A percentile compares a stretch with the other conserved stretches of the same genome.
These are phyloP conservation scores for Chrysosporium keratinophilum DNA, from an alignment of 2,329 filamentous ascomycete genomes.

Conservation along the genomic window DNA sequence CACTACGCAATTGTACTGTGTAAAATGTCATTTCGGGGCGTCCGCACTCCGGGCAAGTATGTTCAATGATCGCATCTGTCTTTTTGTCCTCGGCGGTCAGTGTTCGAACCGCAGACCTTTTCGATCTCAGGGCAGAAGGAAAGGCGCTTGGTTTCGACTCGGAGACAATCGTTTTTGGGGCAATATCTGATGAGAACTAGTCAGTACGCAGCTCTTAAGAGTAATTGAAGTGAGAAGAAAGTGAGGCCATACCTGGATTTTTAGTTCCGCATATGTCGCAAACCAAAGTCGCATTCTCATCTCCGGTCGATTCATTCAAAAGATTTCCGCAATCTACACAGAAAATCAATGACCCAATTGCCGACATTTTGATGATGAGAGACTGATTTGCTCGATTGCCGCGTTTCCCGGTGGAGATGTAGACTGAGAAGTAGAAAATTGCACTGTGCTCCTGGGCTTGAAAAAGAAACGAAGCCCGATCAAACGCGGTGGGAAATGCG, in stretches of 20 bases:
- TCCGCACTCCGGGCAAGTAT: conserved; percentile 71
- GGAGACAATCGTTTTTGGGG: conserved; percentile 66
- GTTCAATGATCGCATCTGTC: conserved; percentile 57
- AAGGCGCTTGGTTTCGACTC: conserved; percentile 83
- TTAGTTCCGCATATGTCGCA: conserved; percentile 81
- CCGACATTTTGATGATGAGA: conserved; percentile 52
- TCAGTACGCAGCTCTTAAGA: neutral
- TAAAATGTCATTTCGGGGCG: conserved; percentile 74
- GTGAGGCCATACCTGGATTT: conserved; percentile 56
- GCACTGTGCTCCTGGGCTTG: no score
- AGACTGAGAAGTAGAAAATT: neutral
- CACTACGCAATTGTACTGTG: conserved; percentile 75
- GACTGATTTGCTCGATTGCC: neutral
- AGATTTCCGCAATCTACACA: conserved; percentile 89
- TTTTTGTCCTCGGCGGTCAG: conserved; percentile 67
- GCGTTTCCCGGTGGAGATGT: neutral
- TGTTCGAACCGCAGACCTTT: conserved; percentile 74
- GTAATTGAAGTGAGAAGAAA: neutral
- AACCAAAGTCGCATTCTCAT: conserved; percentile 60
- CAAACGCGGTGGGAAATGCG: neutral
- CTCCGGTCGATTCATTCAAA: conserved; percentile 68
- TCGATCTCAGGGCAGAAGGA: conserved; percentile 76
- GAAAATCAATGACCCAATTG: conserved; percentile 84
- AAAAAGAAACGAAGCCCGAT: neutral
- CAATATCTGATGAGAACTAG: conserved; percentile 48